phyloP scores from a whole-genome alignment of 441 rosid species.

The Manihot esculenta region DNA sequence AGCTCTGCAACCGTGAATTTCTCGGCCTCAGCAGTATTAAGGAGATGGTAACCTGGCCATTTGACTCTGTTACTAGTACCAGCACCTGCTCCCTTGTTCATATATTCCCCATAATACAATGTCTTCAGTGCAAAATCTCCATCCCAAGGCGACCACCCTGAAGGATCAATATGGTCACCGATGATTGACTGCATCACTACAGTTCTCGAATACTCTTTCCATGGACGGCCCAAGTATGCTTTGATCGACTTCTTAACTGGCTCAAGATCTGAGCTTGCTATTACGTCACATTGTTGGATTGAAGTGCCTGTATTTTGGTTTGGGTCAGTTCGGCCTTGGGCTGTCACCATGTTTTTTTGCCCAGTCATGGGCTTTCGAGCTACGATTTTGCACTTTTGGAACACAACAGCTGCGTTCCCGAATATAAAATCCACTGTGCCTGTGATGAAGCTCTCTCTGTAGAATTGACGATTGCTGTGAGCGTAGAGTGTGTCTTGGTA shows the following conservation, averaged over 20 bases:
- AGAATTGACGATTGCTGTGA: conserved; percentile 64
- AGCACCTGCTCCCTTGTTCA: conserved; percentile 58
- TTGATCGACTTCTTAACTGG: conserved; percentile 43
- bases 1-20: conserved; percentile 66
- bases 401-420: conserved; percentile 57
- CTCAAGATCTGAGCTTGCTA: conserved; percentile 52
- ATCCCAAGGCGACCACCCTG: conserved; percentile 64
- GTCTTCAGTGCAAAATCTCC: conserved; percentile 61
- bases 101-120: conserved; percentile 63
- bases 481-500: conserved; percentile 71
- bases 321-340: conserved; percentile 62
- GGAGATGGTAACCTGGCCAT: conserved; percentile 57
- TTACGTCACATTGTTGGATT: conserved; percentile 54
- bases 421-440: conserved; percentile 72
- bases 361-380: conserved; percentile 49
- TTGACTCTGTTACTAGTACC: conserved; percentile 61
- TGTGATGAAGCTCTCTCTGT: conserved; percentile 47
- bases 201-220: conserved; percentile 63
- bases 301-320: conserved; percentile 65
- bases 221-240: conserved; percentile 56
- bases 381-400: conserved; percentile 53
- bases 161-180: conserved; percentile 52
- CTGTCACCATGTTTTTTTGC: conserved; percentile 61
- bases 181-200: conserved; percentile 59
- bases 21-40: conserved; percentile 48